Evolutionary conservation across 2,329 filamentous ascomycete genomes (phyloP).

Genomic region (Ceratocystis harringtonii): DNA sequence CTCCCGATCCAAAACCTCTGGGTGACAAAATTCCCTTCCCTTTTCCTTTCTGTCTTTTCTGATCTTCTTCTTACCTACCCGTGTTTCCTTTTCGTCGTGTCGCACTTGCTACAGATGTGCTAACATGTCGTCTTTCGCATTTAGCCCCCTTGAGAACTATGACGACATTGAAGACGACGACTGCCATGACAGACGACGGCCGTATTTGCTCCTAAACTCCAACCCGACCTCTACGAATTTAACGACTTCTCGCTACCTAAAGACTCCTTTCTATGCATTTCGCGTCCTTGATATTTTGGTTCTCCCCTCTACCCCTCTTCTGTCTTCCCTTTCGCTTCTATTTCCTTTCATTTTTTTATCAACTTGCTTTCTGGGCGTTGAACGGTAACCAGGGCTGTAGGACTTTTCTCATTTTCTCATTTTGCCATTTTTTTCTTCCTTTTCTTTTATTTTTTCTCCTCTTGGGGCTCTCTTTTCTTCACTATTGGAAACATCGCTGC

Average conservation of each 20-base stretch:
- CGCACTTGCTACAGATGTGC: not conserved
- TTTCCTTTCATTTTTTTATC: constrained; percentile 5
- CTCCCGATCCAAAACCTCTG: not conserved
- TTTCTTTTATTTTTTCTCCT: not conserved
- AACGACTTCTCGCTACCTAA: not conserved
- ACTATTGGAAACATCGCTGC: not conserved
- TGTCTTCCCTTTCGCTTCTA: not conserved
- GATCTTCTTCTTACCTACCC: not conserved
- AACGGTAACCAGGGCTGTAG: constrained; percentile 10
- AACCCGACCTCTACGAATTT: constrained; percentile 1
- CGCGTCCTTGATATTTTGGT: not conserved
- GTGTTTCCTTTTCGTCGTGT: not conserved
- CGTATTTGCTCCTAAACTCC: not conserved
- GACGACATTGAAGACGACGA: not conserved
- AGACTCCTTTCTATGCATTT: not conserved
- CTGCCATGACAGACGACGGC: not conserved
- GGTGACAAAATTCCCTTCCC: not conserved
- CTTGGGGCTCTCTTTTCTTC: not conserved
- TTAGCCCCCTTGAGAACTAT: not conserved
- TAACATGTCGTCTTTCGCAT: not conserved
- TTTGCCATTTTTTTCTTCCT: not conserved
- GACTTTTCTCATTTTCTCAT: not conserved
- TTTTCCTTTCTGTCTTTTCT: not conserved
- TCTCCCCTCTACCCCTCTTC: not conserved
- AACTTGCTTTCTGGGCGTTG: constrained; percentile 12